Conservation (phyloP, 139 green algal genomes). For the Coelastrella sp. region DNA sequence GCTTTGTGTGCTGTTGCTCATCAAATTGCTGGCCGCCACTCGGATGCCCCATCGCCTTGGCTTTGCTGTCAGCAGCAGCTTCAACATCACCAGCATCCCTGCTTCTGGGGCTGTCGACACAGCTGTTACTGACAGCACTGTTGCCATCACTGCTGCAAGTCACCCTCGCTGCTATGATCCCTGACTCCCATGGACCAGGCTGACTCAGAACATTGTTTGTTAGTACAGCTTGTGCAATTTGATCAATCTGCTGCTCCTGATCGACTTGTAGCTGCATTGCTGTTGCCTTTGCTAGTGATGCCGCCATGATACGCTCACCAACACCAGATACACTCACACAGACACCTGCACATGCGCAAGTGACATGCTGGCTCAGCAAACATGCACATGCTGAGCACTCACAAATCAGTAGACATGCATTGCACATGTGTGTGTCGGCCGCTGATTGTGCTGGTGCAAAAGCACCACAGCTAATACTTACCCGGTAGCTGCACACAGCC, state of each 20-base stretch:
- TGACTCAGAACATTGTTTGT: background rate
- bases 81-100: background rate
- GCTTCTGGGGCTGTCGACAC: too few relatives aligned
- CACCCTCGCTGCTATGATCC: slow-evolving; percentile 23
- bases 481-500: background rate
- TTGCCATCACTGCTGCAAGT: background rate
- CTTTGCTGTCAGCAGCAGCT: background rate
- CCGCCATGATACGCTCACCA: slow-evolving; percentile 79
- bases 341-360: slow-evolving; percentile 44
- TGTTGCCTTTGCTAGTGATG: slow-evolving; percentile 65
- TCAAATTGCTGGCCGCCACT: background rate
- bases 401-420: too few relatives aligned
- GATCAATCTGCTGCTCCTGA: background rate
- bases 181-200: slow-evolving; percentile 35
- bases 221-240: background rate
- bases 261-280: slow-evolving; percentile 7
- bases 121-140: background rate
- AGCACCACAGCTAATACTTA: background rate
- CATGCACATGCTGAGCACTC: background rate
- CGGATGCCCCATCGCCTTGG: background rate
- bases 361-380: background rate
- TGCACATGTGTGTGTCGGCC: too few relatives aligned
- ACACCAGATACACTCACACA: slow-evolving; percentile 80
- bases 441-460: too few relatives aligned
- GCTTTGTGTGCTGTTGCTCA: background rate